Percentiles rank a stretch among this genome's conserved stretches.
Evolutionary conservation across 345 rosid species (phyloP).

Genomic region (Sisymbrium irio): DNA sequence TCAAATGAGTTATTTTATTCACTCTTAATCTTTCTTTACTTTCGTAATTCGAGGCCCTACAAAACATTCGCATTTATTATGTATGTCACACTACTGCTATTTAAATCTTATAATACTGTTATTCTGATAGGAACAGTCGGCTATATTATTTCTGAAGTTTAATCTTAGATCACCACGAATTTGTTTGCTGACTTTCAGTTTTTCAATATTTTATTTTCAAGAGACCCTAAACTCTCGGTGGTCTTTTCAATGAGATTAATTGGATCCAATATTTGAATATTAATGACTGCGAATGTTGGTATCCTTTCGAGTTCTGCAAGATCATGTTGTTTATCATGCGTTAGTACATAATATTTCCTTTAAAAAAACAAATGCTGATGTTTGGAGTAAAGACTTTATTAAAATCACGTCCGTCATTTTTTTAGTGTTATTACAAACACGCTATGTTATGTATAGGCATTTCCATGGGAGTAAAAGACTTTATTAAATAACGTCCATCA

Average conservation of each 20-base stretch:
- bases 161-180: not conserved
- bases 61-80: slow-evolving; percentile 21
- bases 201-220: not conserved
- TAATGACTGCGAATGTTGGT: slow-evolving; percentile 5
- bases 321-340: not conserved
- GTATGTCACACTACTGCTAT: not conserved
- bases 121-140: not conserved
- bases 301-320: not conserved
- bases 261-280: slow-evolving; percentile 3
- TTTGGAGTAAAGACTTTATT: not conserved
- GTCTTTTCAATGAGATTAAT: not conserved
- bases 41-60: not conserved
- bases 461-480: too few relatives aligned
- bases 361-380: not conserved
- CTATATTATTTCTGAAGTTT: not conserved
- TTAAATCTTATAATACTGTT: not conserved
- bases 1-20: not conserved
- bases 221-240: not conserved
- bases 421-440: not conserved
- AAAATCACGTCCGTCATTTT: not conserved
- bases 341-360: not conserved
- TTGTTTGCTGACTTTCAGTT: not conserved
- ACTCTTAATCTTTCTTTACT: not conserved
- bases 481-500: not conserved
- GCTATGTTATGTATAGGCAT: too few relatives aligned